Conservation (phyloP, 2,329 filamentous ascomycete species). For the Aureobasidium sp. region DNA sequence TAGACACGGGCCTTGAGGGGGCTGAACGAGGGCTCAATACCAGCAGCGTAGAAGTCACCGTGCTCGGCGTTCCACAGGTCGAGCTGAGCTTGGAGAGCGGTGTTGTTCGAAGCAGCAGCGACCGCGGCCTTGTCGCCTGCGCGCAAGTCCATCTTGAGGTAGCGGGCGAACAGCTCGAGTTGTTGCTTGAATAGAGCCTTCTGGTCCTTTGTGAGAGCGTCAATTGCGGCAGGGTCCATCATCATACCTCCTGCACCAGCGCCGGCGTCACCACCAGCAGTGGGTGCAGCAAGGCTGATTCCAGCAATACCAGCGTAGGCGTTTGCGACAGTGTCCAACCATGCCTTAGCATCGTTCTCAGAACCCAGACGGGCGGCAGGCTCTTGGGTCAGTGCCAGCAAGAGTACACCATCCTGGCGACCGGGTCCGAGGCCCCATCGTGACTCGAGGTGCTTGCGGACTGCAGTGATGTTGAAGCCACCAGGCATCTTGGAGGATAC, state of each 20-base stretch:
- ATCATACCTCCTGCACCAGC: conserved; percentile 83
- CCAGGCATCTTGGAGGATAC: conserved; percentile 99
- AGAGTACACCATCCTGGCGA: conserved; percentile 81
- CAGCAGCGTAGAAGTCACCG: conserved; percentile 89
- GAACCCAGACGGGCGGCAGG: conserved; percentile 79
- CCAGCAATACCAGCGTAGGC: conserved; percentile 83
- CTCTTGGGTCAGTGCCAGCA: conserved; percentile 89
- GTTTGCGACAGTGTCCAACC: conserved; percentile 78
- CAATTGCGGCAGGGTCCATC: conserved; percentile 97
- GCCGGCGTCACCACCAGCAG: conserved; percentile 62
- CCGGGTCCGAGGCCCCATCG: conserved; percentile 83
- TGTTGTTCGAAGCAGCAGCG: conserved; percentile 73
- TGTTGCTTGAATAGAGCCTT: conserved; percentile 96
- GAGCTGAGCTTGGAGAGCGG: conserved; percentile 82
- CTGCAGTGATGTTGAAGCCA: conserved; percentile 96
- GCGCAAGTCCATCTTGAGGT: conserved; percentile 93
- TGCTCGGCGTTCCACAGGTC: conserved; percentile 95
- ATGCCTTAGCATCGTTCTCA: conserved; percentile 84
- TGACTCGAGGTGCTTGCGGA: conserved; percentile 90
- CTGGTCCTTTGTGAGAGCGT: conserved; percentile 96
- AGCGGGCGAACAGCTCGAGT: conserved; percentile 86
- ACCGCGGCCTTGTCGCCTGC: conserved; percentile 94
- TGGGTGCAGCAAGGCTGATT: conserved; percentile 68
- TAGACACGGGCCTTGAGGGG: conserved; percentile 90
- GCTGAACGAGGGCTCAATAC: conserved; percentile 91